Conservation (phyloP, 805 yeast species). For the baker's yeast (Saccharomyces cerevisiae) region DNA sequence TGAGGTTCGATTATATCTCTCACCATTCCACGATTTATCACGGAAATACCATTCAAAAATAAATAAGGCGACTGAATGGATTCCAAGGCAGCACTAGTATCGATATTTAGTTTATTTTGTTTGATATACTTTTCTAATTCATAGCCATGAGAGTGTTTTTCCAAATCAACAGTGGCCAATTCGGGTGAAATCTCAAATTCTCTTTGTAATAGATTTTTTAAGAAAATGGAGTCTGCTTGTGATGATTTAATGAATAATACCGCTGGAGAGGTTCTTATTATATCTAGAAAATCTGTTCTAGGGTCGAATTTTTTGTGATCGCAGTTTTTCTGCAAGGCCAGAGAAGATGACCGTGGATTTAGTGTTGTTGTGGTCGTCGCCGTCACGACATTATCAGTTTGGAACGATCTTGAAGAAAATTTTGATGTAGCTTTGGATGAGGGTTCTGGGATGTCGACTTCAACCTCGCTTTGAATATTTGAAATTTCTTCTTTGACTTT, state of each 20-base stretch:
- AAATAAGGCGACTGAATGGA: slow-evolving; percentile 16
- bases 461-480: slow-evolving; percentile 10
- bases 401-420: not conserved
- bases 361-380: not conserved
- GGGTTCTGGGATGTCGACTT: not conserved
- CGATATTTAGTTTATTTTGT: slow-evolving; percentile 3
- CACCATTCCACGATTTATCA: slow-evolving; percentile 11
- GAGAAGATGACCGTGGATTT: not conserved
- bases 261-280: slow-evolving; percentile 58
- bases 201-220: slow-evolving; percentile 54
- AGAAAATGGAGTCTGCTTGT: slow-evolving; percentile 61
- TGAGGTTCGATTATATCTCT: slow-evolving; percentile 14
- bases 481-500: slow-evolving; percentile 14
- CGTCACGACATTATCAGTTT: not conserved
- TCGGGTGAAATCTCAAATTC: slow-evolving; percentile 66
- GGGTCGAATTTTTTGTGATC: not conserved
- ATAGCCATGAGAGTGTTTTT: slow-evolving; percentile 63
- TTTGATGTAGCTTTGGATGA: not conserved
- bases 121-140: slow-evolving; percentile 59
- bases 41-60: slow-evolving; percentile 20
- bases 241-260: slow-evolving; percentile 42
- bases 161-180: slow-evolving; percentile 70
- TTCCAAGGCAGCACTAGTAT: not conserved
- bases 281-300: slow-evolving; percentile 36
- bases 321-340: not conserved